A percentile compares a stretch with the other conserved stretches of the same genome.
Evolutionary conservation across 495 filamentous ascomycete genomes (phyloP).

Genomic region (Penicillium pulvis): DNA sequence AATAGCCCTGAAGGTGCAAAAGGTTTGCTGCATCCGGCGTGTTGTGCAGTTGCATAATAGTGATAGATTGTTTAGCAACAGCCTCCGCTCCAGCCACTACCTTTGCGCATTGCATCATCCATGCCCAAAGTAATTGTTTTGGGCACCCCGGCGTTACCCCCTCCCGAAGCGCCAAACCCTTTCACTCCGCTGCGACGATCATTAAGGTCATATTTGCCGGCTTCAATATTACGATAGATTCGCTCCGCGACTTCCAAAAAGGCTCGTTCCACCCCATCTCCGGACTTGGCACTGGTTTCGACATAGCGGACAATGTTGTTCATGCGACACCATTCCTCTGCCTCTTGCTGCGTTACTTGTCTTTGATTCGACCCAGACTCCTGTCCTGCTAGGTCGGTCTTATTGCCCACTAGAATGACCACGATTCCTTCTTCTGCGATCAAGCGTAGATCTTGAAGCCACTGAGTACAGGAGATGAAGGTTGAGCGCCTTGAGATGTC

Average conservation of each 20-base stretch:
- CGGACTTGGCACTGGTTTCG: conserved; percentile 94
- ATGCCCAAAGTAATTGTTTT: conserved; percentile 60
- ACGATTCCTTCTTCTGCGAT: conserved; percentile 94
- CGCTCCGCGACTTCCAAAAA: conserved; percentile 91
- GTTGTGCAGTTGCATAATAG: not conserved
- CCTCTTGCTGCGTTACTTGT: conserved; percentile 76
- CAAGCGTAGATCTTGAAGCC: conserved; percentile 88
- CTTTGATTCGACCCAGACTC: conserved; percentile 61
- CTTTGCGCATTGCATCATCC: conserved; percentile 55
- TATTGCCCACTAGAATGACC: conserved; percentile 93
- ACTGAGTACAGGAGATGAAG: conserved; percentile 80
- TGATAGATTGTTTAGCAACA: conserved; percentile 44
- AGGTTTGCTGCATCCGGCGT: not conserved
- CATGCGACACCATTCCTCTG: conserved; percentile 79
- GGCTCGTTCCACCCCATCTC: conserved; percentile 88
- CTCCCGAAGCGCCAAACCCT: conserved; percentile 60
- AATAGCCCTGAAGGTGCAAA: not conserved
- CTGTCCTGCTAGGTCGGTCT: conserved; percentile 71
- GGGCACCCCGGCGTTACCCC: conserved; percentile 38
- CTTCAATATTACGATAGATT: conserved; percentile 94
- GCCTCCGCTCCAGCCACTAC: conserved; percentile 44
- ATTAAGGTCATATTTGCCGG: conserved; percentile 90
- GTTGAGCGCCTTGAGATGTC: conserved; percentile 88
- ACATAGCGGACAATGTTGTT: conserved; percentile 89
- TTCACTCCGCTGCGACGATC: conserved; percentile 95